Evolutionary conservation across 176 grass and related monocot species (phyloP).

Genomic region (Paspalum vaginatum): DNA sequence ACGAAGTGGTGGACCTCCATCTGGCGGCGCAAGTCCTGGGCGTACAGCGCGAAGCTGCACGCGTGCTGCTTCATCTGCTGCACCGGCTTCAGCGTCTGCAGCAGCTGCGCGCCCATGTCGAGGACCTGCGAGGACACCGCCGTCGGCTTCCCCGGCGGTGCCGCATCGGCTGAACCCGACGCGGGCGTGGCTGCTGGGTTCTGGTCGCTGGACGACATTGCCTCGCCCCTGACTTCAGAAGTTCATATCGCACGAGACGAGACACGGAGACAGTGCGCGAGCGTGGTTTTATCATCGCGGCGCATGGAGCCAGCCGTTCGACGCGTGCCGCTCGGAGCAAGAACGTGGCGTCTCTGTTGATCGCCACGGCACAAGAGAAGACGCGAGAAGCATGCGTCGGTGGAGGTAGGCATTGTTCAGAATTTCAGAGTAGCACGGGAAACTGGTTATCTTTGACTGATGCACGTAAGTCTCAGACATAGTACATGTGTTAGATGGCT

Average conservation of each 20-base stretch:
- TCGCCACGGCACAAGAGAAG: background rate
- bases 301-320: background rate
- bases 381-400: background rate
- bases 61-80: constrained; percentile 86
- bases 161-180: background rate
- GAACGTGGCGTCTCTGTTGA: constrained; percentile 47
- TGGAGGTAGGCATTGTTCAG: background rate
- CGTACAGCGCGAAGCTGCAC: constrained; percentile 79
- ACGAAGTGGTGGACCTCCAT: constrained; percentile 83
- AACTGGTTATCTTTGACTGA: too few relatives aligned
- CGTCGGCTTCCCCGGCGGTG: constrained; percentile 50
- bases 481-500: too few relatives aligned
- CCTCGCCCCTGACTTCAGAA: background rate
- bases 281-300: constrained; percentile 4
- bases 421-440: too few relatives aligned
- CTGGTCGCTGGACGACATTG: constrained; percentile 70
- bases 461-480: too few relatives aligned
- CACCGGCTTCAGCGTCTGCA: constrained; percentile 72
- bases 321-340: constrained; percentile 32
- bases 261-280: background rate
- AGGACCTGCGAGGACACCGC: constrained; percentile 46
- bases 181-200: constrained; percentile 27
- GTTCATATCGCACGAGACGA: background rate
- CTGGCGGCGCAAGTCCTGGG: constrained; percentile 66
- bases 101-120: constrained; percentile 56